Evolutionary conservation across 768 basidiomycete genomes (phyloP), one percentile per base, ranked within the genome.

Genomic region (Lentinula aciculospora): DNA sequence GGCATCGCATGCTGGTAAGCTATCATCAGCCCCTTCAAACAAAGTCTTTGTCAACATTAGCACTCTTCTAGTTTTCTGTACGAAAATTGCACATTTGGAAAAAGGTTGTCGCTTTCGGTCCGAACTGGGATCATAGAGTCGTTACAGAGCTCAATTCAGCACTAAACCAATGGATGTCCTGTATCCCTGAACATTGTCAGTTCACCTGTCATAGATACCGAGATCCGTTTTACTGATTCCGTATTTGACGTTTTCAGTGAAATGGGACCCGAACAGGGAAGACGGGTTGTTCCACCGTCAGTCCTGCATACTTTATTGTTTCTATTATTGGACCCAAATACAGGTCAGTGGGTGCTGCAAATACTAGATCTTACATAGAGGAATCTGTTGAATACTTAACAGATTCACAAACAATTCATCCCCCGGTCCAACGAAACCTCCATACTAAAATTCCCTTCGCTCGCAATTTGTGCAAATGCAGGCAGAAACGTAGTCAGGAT

Each of bases 81-180:
- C 44, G 27, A 27, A 46, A 44, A 28, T 9, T 46, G 54, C 27
- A 56, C 27, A 42, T 56, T 23, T 56, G 36, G 36, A 46, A 31
- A n/a, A 46, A 28, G 15, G n/a, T 56, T 2, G 42, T 36, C 15
- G 15, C 45, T 51, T 7, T 29, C 32, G 25, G 46, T 12, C 19
- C 56, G 15, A 19, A 48, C 23, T 39, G 44, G 44, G 39, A 47
- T 10, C 53, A 60, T 21, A 44, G 51, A 39, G 37, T 27, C 9
- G 47, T 51, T 23, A 55, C 40, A 31, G 45, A 57, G 25, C 23
- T 57, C 32, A 45, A 57, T 66, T 81, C 80, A 9, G 78, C 76
- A 2, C 64, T 86, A 15, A 85, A 85, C 58, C 71, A 76, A 25
- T 86, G 84, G 84, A 71, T 81, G 3, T 79, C 83, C 44, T 66